A percentile compares a stretch with the other conserved stretches of the same genome.
These are phyloP conservation scores for Podila verticillata DNA, from an alignment of 192 early-diverging fungal genomes.

Conservation along the genomic window DNA sequence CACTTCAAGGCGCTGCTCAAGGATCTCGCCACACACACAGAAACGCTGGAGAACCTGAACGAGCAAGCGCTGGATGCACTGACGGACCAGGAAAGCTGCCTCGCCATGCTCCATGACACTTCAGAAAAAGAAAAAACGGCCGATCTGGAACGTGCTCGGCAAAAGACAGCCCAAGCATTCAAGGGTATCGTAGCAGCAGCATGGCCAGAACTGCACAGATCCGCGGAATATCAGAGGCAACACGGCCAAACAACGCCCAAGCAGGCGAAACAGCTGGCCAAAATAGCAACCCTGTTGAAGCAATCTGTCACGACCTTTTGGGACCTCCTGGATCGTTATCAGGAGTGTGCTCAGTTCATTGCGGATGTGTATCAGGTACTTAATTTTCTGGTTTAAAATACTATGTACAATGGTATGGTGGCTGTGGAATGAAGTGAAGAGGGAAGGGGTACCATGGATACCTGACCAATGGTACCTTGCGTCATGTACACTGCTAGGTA, in stretches of 20 bases:
- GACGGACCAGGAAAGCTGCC: constrained; percentile 5
- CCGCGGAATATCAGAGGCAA: not conserved
- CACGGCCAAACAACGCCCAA: constrained; percentile 5
- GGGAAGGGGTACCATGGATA: not conserved
- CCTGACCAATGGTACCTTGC: not conserved
- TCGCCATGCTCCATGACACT: constrained; percentile 1
- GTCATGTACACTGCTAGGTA: not conserved
- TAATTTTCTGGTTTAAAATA: not conserved
- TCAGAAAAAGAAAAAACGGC: constrained; percentile 8
- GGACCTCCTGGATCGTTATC: constrained; percentile 22
- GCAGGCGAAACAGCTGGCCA: constrained; percentile 13
- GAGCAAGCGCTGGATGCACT: constrained; percentile 30
- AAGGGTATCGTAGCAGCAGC: constrained; percentile 13
- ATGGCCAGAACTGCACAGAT: constrained; percentile 17
- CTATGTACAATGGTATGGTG: not conserved
- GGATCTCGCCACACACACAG: constrained; percentile 13
- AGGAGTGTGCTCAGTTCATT: constrained; percentile 28
- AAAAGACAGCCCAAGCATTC: constrained; percentile 13
- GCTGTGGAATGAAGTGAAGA: not conserved
- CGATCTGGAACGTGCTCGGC: constrained; percentile 23
- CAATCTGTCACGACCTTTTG: constrained; percentile 23
- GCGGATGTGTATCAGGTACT: constrained; percentile 37
- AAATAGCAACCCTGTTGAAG: constrained; percentile 26
- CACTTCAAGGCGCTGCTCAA: constrained; percentile 14
- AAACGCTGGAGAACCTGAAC: constrained; percentile 22